A percentile compares a stretch with the other conserved stretches of the same genome.
These are phyloP conservation scores for Theileria orientalis DNA, from an alignment of 169 alveolate species.

Conservation along the genomic window DNA sequence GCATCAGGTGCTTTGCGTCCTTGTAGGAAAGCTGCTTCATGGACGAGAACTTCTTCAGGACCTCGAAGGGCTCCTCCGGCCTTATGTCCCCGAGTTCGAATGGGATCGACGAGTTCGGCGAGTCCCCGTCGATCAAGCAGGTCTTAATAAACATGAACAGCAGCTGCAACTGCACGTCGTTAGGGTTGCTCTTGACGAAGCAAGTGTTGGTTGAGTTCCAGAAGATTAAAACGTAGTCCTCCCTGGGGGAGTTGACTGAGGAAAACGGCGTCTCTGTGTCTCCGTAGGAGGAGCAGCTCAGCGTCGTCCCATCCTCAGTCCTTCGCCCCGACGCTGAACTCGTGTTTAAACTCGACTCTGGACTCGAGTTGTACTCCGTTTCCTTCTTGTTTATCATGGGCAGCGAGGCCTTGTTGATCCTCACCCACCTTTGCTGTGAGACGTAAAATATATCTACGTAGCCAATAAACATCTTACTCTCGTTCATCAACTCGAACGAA, in stretches of 20 bases:
- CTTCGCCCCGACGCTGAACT: background rate
- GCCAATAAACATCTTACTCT: constrained; percentile 15
- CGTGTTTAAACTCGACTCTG: constrained; percentile 3
- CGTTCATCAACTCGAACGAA: constrained; percentile 10
- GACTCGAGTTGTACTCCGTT: constrained; percentile 2
- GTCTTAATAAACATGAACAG: constrained; percentile 34
- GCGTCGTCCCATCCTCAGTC: constrained; percentile 7
- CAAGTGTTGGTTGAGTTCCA: constrained; percentile 56
- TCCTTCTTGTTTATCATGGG: constrained; percentile 8
- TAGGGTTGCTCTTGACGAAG: constrained; percentile 41
- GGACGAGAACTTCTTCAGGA: background rate
- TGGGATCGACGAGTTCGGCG: background rate
- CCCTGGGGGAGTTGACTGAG: background rate
- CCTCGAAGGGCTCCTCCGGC: constrained; percentile 3
- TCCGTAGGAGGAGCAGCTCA: background rate
- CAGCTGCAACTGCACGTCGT: constrained; percentile 51
- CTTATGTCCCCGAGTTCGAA: constrained; percentile 6
- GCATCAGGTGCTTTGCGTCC: constrained; percentile 2
- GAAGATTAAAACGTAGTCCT: constrained; percentile 45
- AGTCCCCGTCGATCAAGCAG: constrained; percentile 17
- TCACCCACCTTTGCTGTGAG: constrained; percentile 63
- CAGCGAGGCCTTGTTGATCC: constrained; percentile 13
- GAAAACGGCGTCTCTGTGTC: background rate
- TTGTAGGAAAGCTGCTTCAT: background rate
- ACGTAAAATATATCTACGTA: constrained; percentile 38